Percentiles rank a stretch among this genome's conserved stretches.
Conservation (phyloP, 2,329 filamentous ascomycete genomes). For the Lasiodiplodia sp. region DNA sequence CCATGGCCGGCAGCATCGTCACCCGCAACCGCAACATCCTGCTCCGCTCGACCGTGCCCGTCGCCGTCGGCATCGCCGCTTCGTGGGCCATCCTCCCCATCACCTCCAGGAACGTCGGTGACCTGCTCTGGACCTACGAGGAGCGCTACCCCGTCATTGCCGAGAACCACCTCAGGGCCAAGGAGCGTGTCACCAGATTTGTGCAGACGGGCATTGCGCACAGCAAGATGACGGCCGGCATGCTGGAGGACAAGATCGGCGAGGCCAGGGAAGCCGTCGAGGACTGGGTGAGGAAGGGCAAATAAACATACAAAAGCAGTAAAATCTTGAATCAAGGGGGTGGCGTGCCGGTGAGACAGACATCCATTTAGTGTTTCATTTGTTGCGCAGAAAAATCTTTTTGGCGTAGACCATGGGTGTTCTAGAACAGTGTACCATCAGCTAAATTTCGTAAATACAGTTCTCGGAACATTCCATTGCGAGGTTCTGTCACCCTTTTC, state of each 20-base stretch:
- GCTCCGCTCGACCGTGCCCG: conserved; percentile 76
- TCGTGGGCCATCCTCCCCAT: conserved; percentile 86
- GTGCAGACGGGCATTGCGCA: conserved; percentile 79
- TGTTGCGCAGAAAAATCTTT: conserved; percentile 19
- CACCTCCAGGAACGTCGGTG: conserved; percentile 87
- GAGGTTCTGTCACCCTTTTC: neutral
- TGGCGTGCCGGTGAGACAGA: neutral
- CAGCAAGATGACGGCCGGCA: conserved; percentile 71
- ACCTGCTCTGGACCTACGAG: conserved; percentile 92
- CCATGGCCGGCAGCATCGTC: conserved; percentile 94
- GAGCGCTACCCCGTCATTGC: conserved; percentile 83
- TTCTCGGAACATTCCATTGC: conserved; percentile 19
- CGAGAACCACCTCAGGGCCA: conserved; percentile 77
- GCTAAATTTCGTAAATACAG: conserved; percentile 27
- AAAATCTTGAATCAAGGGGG: conserved; percentile 1
- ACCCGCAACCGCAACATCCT: conserved; percentile 86
- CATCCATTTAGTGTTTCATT: conserved; percentile 20
- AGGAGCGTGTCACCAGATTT: conserved; percentile 72
- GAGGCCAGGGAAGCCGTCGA: conserved; percentile 79
- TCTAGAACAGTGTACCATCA: conserved; percentile 28
- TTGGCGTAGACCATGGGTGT: conserved; percentile 22
- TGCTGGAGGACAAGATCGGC: conserved; percentile 82
- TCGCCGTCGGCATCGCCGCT: conserved; percentile 81
- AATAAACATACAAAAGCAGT: conserved; percentile 55
- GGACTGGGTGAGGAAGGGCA: conserved; percentile 90